Conservation (phyloP, 495 filamentous ascomycete genomes). For the Parathielavia appendiculata region DNA sequence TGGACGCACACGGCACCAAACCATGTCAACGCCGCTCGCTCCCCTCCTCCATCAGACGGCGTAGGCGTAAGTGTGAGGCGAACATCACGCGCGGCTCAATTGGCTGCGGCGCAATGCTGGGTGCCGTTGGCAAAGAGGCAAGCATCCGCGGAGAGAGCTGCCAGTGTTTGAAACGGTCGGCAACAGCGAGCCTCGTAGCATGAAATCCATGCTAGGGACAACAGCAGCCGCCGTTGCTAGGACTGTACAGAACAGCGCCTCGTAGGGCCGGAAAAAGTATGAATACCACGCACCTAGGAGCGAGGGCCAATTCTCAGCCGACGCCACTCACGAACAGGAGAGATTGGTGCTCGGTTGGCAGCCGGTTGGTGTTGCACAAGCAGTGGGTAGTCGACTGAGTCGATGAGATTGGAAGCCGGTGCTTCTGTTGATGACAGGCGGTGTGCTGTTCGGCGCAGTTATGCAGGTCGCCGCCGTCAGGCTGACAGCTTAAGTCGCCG, state of each 20-base stretch:
- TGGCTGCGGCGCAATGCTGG: neutral
- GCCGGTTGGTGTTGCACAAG: constrained; percentile 8
- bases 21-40: neutral
- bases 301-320: neutral
- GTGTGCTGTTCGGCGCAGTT: neutral
- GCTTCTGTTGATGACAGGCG: neutral
- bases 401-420: no score
- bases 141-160: neutral
- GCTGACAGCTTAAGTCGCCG: neutral
- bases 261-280: neutral
- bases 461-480: constrained; percentile 1
- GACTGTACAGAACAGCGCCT: neutral
- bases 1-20: neutral
- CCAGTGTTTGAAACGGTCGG: neutral
- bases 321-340: constrained; percentile 7
- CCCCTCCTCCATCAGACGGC: neutral
- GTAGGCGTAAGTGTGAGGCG: constrained; percentile 1
- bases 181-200: no score
- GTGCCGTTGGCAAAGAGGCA: neutral
- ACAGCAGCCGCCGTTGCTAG: neutral
- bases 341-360: constrained; percentile 7
- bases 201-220: neutral
- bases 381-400: neutral
- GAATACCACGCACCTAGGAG: neutral
- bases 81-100: neutral